Base-by-base conservation (phyloP, 2,329 filamentous ascomycete species). In the Colletotrichum tanaceti region DNA sequence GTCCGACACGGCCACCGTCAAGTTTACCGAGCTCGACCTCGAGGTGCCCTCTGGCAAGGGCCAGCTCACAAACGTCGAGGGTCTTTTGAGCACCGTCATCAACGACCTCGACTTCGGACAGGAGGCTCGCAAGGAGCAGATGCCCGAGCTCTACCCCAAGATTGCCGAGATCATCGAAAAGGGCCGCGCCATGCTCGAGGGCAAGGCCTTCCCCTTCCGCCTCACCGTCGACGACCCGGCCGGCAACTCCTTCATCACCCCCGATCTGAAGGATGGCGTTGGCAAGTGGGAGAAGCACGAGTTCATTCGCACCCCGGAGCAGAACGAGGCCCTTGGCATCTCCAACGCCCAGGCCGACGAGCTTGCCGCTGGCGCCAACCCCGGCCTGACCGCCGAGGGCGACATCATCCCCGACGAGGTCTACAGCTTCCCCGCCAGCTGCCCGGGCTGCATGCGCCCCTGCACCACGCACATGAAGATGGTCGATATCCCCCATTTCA, bases 391-490 rank as follows among this genome's bases (percentile, higher is more conserved):
- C 32, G 77, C 78, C 4, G 88, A 91, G 50, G 91, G 93, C 38
- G 91, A 97, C n/a, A 96, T 98, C 74, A 86, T 96, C 55, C 93
- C 97, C 72, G 92, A 97, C 78, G 91, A 97, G 79, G 92, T 98
- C 35, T 98, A 98, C 83, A 90, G 90, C 68, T 96, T 99, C 82
- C 95, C 95, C 3, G 91, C 94, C 7, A 92, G 90, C 66, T 99
- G 96, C 79, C 96, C 96, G 0, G 95, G 93, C 70, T 99, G 96
- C 84, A 90, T 90, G 76, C 92, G 92, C 79, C 83, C 89, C 5
- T 98, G 94, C 81, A 89, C 90, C 4, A 97, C 97, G 11, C 94
- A 97, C 80, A 98, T 98, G 93, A 97, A 98, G 84, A 97, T 97
- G 91, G 93, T 98, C 65, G 93, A 97, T 75, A 98, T 99, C 71